Conservation (phyloP, 202 grass and related monocot genomes). For the Elaeis oleifera region DNA sequence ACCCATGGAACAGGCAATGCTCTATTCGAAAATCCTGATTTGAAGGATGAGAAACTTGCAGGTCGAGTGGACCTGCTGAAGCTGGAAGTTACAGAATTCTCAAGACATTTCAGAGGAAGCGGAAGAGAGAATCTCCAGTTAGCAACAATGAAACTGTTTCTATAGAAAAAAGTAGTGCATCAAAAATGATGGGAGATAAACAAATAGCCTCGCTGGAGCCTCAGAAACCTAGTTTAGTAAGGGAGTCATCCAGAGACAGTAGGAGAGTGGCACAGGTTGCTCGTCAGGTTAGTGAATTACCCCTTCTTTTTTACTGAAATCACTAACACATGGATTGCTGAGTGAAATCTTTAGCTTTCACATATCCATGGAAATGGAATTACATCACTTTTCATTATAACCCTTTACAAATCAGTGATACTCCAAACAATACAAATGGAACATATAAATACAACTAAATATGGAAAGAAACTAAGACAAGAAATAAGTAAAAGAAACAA, state of each 20-base stretch:
- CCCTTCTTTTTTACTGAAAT: slow-evolving; percentile 5
- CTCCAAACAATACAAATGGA: too few species aligned
- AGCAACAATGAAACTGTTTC: slow-evolving; percentile 26
- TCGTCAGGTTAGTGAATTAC: slow-evolving; percentile 44
- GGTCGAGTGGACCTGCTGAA: slow-evolving; percentile 29
- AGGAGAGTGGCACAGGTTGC: slow-evolving; percentile 69
- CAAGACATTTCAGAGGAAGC: slow-evolving; percentile 86
- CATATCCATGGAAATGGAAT: too few species aligned
- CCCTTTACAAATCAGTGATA: too few species aligned
- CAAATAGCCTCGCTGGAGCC: slow-evolving; percentile 21
- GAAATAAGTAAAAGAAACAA: too few species aligned
- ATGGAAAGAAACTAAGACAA: too few species aligned
- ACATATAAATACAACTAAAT: too few species aligned
- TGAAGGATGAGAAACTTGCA: slow-evolving; percentile 34
- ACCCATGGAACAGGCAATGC: slow-evolving; percentile 27
- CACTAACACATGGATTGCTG: background rate
- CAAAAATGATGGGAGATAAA: slow-evolving; percentile 24
- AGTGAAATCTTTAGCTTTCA: background rate
- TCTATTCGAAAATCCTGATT: slow-evolving; percentile 10
- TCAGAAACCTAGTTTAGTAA: slow-evolving; percentile 21
- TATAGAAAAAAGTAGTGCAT: slow-evolving; percentile 17
- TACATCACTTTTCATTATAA: too few species aligned
- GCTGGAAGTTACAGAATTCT: slow-evolving; percentile 42
- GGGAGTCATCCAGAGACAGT: slow-evolving; percentile 36
- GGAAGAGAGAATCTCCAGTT: slow-evolving; percentile 39